These are phyloP conservation scores for Daldinia decipiens DNA, from an alignment of 495 filamentous ascomycete species.

Conservation along the genomic window DNA sequence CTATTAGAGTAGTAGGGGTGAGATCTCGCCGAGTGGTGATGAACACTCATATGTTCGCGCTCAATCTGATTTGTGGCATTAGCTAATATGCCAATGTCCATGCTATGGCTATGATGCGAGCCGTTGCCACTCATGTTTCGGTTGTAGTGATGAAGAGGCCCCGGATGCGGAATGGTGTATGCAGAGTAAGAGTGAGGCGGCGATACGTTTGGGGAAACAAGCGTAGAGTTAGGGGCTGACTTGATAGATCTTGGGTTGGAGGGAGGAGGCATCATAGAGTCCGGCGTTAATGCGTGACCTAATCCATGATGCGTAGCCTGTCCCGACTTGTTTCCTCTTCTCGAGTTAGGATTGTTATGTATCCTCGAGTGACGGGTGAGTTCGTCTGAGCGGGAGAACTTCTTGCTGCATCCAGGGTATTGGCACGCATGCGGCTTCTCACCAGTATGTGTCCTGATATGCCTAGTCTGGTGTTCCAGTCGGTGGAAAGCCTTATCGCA, in stretches of 20 bases:
- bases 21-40: conserved; percentile 50
- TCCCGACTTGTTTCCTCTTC: conserved; percentile 86
- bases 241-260: conserved; percentile 70
- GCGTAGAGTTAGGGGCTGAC: conserved; percentile 89
- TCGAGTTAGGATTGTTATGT: conserved; percentile 98
- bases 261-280: conserved; percentile 78
- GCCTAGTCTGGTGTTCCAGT: conserved; percentile 95
- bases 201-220: conserved; percentile 94
- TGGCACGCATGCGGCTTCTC: conserved; percentile 98
- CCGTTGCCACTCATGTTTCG: conserved; percentile 60
- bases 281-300: conserved; percentile 57
- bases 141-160: conserved; percentile 70
- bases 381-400: conserved; percentile 97
- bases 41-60: conserved; percentile 69
- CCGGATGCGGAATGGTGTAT: conserved; percentile 72
- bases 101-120: conserved; percentile 59
- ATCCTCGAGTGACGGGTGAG: conserved; percentile 96
- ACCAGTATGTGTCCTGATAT: conserved; percentile 97
- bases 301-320: conserved; percentile 55
- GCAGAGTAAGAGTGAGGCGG: conserved; percentile 89
- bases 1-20: conserved; percentile 69
- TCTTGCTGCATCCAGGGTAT: conserved; percentile 95
- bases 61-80: conserved; percentile 89
- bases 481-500: conserved; percentile 99
- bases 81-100: conserved; percentile 90